Percentiles rank a stretch among this genome's conserved stretches.
Conservation (phyloP, 2,329 filamentous ascomycete genomes). For the Aspergillus nomiae region DNA sequence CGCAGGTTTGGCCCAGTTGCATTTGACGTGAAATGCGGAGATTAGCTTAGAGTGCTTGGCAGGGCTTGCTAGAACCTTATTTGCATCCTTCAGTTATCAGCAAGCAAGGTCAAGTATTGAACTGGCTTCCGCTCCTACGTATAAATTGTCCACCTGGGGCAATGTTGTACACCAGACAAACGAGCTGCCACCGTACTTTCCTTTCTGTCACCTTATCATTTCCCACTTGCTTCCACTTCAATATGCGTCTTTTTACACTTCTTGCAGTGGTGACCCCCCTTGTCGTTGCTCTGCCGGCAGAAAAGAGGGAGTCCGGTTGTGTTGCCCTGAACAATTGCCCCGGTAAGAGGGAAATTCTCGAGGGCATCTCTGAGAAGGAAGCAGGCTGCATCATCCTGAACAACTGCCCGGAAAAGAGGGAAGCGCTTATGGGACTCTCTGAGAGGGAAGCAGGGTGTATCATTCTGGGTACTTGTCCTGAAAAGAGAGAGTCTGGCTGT, state of each 20-base stretch:
- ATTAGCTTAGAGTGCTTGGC: background rate
- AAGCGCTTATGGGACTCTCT: background rate
- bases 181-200: background rate
- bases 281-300: background rate
- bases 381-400: background rate
- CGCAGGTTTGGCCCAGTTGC: background rate
- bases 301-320: background rate
- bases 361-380: background rate
- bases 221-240: background rate
- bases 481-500: background rate
- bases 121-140: background rate
- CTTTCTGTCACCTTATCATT: background rate
- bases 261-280: background rate
- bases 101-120: background rate
- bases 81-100: background rate
- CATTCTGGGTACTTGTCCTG: background rate
- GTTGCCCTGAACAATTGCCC: background rate
- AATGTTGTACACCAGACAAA: background rate
- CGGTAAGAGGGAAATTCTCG: background rate
- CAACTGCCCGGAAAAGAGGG: background rate
- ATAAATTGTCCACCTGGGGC: background rate
- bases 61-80: background rate
- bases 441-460: background rate
- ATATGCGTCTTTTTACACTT: background rate
- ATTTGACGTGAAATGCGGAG: background rate